Evolutionary conservation across 2,329 filamentous ascomycete species (phyloP).

Genomic region (Aspergillus tanneri): DNA sequence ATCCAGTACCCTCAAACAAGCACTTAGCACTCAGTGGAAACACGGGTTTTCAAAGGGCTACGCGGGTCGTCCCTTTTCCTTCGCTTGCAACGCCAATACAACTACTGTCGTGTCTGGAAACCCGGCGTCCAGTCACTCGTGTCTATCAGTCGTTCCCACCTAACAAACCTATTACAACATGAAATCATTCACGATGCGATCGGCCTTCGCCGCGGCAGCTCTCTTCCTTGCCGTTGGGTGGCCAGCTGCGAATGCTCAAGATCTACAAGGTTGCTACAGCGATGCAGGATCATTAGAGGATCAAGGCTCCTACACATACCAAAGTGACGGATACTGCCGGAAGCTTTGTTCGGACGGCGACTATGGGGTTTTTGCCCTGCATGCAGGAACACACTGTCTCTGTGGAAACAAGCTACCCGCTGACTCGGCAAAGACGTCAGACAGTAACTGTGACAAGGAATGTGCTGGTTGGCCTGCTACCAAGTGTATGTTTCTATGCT

Average conservation of each 20-base stretch:
- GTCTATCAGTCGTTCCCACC: conserved; percentile 8
- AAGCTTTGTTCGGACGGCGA: conserved; percentile 48
- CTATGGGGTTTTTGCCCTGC: conserved; percentile 63
- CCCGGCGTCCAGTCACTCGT: conserved; percentile 12
- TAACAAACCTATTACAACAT: conserved; percentile 20
- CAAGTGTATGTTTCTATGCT: conserved; percentile 63
- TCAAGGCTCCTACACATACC: conserved; percentile 52
- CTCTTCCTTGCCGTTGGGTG: conserved; percentile 27
- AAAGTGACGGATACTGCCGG: conserved; percentile 58
- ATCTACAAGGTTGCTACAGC: conserved; percentile 51
- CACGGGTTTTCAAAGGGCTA: conserved; percentile 30
- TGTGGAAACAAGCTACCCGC: conserved; percentile 72
- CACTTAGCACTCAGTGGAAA: not conserved
- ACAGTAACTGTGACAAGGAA: conserved; percentile 60
- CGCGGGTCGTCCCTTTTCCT: conserved; percentile 40
- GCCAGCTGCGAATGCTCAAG: conserved; percentile 19
- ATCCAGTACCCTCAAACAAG: not conserved
- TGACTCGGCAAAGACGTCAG: conserved; percentile 52
- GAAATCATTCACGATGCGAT: conserved; percentile 29
- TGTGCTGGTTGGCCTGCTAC: conserved; percentile 65
- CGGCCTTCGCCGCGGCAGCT: conserved; percentile 26
- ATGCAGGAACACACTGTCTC: conserved; percentile 63
- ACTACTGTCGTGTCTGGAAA: conserved; percentile 21
- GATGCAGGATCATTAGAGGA: conserved; percentile 48
- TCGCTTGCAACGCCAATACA: conserved; percentile 19